These are phyloP conservation scores for Pholiota conissans DNA, from an alignment of 768 basidiomycete species.

Conservation along the genomic window DNA sequence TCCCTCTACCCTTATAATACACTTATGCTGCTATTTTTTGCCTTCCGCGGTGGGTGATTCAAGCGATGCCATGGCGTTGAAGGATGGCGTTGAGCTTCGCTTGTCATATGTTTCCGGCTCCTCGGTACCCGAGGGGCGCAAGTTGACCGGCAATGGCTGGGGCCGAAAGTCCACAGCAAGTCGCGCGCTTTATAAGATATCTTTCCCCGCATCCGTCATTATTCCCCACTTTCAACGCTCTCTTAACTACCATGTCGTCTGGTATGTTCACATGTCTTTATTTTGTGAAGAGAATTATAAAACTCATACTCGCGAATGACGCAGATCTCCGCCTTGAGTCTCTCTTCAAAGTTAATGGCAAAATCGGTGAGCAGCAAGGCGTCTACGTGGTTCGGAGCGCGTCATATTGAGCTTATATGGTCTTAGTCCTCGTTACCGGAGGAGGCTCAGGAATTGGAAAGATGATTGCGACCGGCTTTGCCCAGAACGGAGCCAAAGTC, in stretches of 20 bases:
- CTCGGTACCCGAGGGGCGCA: constrained; percentile 20
- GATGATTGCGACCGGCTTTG: constrained; percentile 82
- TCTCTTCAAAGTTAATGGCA: constrained; percentile 67
- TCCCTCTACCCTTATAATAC: neutral
- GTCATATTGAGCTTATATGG: constrained; percentile 2
- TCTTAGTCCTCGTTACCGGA: constrained; percentile 73
- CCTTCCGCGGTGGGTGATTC: neutral
- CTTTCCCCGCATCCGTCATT: neutral
- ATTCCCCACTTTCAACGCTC: neutral
- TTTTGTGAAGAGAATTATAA: neutral
- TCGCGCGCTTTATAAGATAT: neutral
- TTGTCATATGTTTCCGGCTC: constrained; percentile 10
- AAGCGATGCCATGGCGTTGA: no score
- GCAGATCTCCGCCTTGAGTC: constrained; percentile 53
- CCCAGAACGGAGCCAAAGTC: constrained; percentile 84
- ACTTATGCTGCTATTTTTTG: neutral
- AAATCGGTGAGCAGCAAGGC: constrained; percentile 51
- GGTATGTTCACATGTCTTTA: constrained; percentile 3
- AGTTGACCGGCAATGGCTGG: constrained; percentile 12
- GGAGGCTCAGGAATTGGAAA: constrained; percentile 83
- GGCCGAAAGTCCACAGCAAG: constrained; percentile 12
- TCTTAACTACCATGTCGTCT: constrained; percentile 3
- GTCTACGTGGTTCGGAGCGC: neutral
- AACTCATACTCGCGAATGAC: neutral
- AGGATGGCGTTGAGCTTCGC: no score